Conservation (phyloP, 202 grass and related monocot species). For the Setaria viridis region DNA sequence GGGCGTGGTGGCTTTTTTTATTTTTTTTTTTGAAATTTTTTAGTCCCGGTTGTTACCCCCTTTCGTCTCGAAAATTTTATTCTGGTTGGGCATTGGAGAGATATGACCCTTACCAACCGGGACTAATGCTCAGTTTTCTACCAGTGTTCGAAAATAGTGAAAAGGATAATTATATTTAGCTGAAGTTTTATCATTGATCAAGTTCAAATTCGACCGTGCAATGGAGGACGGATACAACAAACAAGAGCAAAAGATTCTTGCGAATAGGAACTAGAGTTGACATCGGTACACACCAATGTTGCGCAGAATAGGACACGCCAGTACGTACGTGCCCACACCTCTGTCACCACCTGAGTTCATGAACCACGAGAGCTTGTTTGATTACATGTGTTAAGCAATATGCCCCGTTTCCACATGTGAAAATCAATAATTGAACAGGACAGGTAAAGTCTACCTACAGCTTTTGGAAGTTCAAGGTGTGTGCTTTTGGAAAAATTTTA, state of each 20-base stretch:
- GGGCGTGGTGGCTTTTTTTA: too few relatives aligned
- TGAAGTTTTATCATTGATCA: neutral
- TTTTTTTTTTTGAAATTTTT: too few relatives aligned
- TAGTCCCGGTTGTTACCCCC: too few relatives aligned
- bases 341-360: neutral
- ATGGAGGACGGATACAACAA: neutral
- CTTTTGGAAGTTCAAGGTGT: neutral
- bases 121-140: too few relatives aligned
- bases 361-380: neutral
- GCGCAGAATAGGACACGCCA: neutral
- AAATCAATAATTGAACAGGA: neutral
- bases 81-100: too few relatives aligned
- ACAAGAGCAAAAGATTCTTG: neutral
- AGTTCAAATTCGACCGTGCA: too few relatives aligned
- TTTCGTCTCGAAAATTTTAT: too few relatives aligned
- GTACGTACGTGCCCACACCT: neutral
- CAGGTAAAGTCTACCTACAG: neutral
- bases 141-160: neutral
- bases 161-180: neutral
- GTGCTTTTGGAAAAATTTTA: neutral
- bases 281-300: neutral
- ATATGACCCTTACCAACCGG: too few relatives aligned
- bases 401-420: neutral
- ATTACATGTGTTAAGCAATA: neutral
- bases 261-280: neutral